phyloP scores from a whole-genome alignment of 768 basidiomycete genomes.

The Phanerochaete sordida region DNA sequence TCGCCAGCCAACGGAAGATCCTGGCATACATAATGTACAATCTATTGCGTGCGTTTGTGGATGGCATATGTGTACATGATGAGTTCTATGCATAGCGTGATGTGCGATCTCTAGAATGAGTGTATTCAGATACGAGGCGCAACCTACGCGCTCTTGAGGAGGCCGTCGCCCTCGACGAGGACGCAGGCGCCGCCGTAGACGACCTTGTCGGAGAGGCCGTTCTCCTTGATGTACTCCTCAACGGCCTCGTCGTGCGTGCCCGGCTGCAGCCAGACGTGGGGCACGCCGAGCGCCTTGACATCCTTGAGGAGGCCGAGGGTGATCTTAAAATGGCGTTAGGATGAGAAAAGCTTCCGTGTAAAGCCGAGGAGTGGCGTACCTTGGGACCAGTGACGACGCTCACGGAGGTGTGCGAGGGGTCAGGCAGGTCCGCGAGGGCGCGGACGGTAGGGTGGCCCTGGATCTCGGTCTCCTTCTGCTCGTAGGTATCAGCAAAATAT shows the following conservation, averaged over 20 bases:
- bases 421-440: slow-evolving; percentile 52
- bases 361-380: slow-evolving; percentile 36
- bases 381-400: slow-evolving; percentile 78
- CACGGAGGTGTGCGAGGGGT: slow-evolving; percentile 65
- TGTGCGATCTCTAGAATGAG: neutral
- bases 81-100: neutral
- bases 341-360: neutral
- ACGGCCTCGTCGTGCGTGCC: slow-evolving; percentile 75
- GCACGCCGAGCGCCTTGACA: slow-evolving; percentile 67
- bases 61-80: too few species aligned
- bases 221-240: slow-evolving; percentile 58
- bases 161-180: slow-evolving; percentile 68
- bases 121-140: neutral
- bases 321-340: slow-evolving; percentile 39
- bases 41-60: too few species aligned
- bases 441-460: slow-evolving; percentile 60
- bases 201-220: slow-evolving; percentile 61
- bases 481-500: neutral
- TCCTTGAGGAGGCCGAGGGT: slow-evolving; percentile 65
- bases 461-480: slow-evolving; percentile 65
- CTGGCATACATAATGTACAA: too few species aligned
- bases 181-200: slow-evolving; percentile 83
- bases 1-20: too few species aligned
- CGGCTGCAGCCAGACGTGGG: slow-evolving; percentile 86
- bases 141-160: slow-evolving; percentile 23